phyloP scores from a whole-genome alignment of 2,329 filamentous ascomycete genomes.

The Fusarium sp. region DNA sequence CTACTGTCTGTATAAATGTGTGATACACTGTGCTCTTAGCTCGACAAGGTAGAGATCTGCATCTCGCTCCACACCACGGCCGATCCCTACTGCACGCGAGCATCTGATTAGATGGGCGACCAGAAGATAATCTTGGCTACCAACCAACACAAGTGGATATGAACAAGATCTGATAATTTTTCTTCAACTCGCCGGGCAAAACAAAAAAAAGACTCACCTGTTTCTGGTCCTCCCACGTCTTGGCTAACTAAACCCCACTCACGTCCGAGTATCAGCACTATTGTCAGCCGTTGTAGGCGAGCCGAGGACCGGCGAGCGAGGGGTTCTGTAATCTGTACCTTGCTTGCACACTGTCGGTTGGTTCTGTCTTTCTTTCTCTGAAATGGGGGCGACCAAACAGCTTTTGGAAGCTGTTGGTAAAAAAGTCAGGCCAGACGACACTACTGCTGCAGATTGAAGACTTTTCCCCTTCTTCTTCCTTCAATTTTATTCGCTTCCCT shows the following conservation, averaged over 20 bases:
- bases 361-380: not conserved
- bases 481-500: too few species aligned
- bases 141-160: constrained; percentile 2
- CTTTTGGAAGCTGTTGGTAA: not conserved
- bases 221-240: not conserved
- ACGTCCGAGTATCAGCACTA: not conserved
- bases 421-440: constrained; percentile 12
- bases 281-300: not conserved
- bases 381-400: constrained; percentile 1
- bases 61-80: not conserved
- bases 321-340: not conserved
- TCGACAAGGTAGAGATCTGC: not conserved
- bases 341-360: constrained; percentile 2
- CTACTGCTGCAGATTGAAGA: not conserved
- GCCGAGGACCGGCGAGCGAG: constrained; percentile 4
- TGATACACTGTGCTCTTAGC: not conserved
- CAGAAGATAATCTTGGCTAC: constrained; percentile 18
- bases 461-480: not conserved
- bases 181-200: not conserved
- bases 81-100: constrained; percentile 13
- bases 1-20: not conserved
- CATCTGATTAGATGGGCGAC: constrained; percentile 23
- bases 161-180: constrained; percentile 16
- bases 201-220: constrained; percentile 1
- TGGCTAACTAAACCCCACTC: not conserved